Conservation (phyloP, 371 early-diverging fungal species). For the Fennellomyces sp. region DNA sequence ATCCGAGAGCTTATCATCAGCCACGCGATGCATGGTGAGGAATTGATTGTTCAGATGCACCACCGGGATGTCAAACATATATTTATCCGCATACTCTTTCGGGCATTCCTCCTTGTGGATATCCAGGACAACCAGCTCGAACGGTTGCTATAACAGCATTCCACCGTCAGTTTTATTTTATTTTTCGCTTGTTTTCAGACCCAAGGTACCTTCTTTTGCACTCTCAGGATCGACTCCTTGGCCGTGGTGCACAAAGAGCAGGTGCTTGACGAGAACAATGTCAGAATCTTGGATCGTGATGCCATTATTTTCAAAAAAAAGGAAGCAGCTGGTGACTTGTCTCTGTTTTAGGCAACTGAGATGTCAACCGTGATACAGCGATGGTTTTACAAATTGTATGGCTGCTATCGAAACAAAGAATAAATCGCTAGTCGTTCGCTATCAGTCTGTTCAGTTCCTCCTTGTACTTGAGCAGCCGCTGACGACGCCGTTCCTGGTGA, state of each 20-base stretch:
- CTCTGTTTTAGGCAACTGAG: no score
- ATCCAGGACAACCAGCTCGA: slow-evolving; percentile 39
- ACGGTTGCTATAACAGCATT: slow-evolving; percentile 35
- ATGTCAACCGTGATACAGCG: no score
- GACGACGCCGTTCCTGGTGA: background rate
- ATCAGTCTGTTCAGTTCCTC: background rate
- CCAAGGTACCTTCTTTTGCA: slow-evolving; percentile 45
- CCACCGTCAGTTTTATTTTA: no score
- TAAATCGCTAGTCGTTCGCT: no score
- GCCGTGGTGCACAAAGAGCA: slow-evolving; percentile 56
- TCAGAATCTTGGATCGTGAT: slow-evolving; percentile 37
- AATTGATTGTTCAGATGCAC: slow-evolving; percentile 51
- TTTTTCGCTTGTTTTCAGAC: background rate
- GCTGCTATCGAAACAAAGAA: no score
- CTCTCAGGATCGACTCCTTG: slow-evolving; percentile 37
- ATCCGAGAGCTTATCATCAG: slow-evolving; percentile 39
- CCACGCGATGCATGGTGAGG: slow-evolving; percentile 49
- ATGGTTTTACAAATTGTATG: no score
- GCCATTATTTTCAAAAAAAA: slow-evolving; percentile 24
- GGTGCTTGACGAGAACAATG: slow-evolving; percentile 54
- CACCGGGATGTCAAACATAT: slow-evolving; percentile 54
- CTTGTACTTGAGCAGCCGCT: background rate
- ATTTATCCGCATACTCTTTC: slow-evolving; percentile 49
- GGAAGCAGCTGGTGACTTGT: background rate
- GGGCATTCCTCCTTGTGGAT: slow-evolving; percentile 54